A percentile compares a stretch with the other conserved stretches of the same genome.
Evolutionary conservation across 1,284 basidiomycete genomes (phyloP).

Genomic region (Irpex sp.): DNA sequence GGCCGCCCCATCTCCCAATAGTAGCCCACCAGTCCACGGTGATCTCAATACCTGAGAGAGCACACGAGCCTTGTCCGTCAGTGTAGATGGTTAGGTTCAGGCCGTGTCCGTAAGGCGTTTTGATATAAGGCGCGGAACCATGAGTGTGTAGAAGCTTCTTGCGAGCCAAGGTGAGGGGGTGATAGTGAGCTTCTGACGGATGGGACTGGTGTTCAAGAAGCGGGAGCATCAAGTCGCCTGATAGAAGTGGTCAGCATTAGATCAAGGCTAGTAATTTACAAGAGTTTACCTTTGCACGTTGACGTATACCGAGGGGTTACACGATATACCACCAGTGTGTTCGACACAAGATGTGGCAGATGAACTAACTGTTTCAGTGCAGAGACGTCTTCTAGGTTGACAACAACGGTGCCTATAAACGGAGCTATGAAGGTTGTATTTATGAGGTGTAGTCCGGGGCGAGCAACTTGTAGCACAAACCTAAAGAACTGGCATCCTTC

Average conservation of each 20-base stretch:
- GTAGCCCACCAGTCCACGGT: constrained; percentile 67
- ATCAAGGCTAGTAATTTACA: too few species aligned
- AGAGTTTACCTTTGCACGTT: constrained; percentile 14
- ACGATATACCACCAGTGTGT: constrained; percentile 63
- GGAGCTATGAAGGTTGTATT: constrained; percentile 13
- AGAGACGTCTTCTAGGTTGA: constrained; percentile 33
- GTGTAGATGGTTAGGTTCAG: constrained; percentile 57
- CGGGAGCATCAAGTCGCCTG: constrained; percentile 50
- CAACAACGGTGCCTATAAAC: constrained; percentile 18
- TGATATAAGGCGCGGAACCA: constrained; percentile 61
- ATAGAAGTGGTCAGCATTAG: constrained; percentile 2
- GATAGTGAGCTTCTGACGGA: constrained; percentile 68
- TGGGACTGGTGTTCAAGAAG: constrained; percentile 57
- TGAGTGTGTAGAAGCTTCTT: constrained; percentile 71
- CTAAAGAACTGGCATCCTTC: constrained; percentile 33
- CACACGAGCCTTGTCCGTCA: constrained; percentile 47
- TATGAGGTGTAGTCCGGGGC: neutral
- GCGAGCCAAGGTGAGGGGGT: constrained; percentile 38
- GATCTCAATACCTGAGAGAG: constrained; percentile 43
- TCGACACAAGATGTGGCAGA: constrained; percentile 42
- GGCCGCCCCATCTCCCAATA: constrained; percentile 61
- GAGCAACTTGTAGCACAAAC: constrained; percentile 34
- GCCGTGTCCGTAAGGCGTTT: constrained; percentile 30
- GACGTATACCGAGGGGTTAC: constrained; percentile 29
- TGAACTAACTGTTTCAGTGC: constrained; percentile 19